A percentile compares a stretch with the other conserved stretches of the same genome.
These are phyloP conservation scores for Plasmodium adleri DNA, from an alignment of 169 alveolate genomes.

Conservation along the genomic window DNA sequence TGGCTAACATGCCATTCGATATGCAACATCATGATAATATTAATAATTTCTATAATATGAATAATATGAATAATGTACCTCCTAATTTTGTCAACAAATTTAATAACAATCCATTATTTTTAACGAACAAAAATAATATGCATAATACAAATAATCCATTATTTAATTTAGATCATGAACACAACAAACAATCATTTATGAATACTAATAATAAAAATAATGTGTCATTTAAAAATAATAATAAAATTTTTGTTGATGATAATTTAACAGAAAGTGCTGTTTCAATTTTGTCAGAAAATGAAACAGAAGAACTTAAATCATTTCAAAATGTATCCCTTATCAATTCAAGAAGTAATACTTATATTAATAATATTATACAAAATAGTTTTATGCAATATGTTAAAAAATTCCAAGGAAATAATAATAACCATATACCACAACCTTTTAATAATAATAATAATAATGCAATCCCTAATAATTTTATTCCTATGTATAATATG, in stretches of 20 bases:
- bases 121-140: conserved; percentile 15
- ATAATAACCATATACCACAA: neutral
- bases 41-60: neutral
- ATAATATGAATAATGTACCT: neutral
- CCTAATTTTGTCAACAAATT: neutral
- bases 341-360: conserved; percentile 25
- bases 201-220: neutral
- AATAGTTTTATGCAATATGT: conserved; percentile 20
- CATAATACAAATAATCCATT: too few species aligned
- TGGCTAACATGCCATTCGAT: neutral
- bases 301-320: conserved; percentile 46
- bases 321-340: conserved; percentile 56
- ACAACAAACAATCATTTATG: neutral
- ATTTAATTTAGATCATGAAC: conserved; percentile 2
- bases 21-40: neutral
- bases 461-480: neutral
- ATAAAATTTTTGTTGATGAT: conserved; percentile 36
- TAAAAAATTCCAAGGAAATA: conserved; percentile 6
- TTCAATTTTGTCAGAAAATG: conserved; percentile 38
- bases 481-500: too few species aligned
- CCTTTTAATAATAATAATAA: neutral
- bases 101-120: conserved; percentile 2
- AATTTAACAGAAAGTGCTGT: conserved; percentile 58
- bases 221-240: neutral
- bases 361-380: conserved; percentile 28